Base-by-base conservation (phyloP, 768 basidiomycete species). In the Paxillus involutus region DNA sequence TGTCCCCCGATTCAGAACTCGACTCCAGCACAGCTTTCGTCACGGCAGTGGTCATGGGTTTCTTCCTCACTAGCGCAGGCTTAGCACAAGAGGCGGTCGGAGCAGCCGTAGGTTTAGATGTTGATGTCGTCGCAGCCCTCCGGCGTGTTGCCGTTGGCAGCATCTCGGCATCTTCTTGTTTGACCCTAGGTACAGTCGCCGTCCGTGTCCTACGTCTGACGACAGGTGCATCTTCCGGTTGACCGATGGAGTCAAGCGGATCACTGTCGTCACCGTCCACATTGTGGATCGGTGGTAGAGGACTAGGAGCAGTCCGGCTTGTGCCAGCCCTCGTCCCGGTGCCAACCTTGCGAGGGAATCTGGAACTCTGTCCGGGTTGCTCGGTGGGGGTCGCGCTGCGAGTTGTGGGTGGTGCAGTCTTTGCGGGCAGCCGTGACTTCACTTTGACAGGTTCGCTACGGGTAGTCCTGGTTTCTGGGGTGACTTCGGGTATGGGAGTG, bases 181-280 rank as follows among this genome's bases (percentile, higher is more conserved):
- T 57, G 29, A 57, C 53, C 39, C 9, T 40, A 29, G 52, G 37
- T 32, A 33, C 39, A 13, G 39, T 39, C 17, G 16, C 41, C 24
- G 33, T 47, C 53, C 45, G 30, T 24, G 53, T 55, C 10, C 52
- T 47, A 17, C 42, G 53, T 47, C 17, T 24, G 17, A 37, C 43
- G 17, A 42, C 39, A 2, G 44, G 39, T n/a, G 43, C 44, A 17
- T 57, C 56, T 9, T 40, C 39, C 7, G 53, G 45, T 29, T 47
- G 53, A 17, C 37, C 39, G 26, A 57, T 54, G 8, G 56, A 57
- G 32, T 57, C 56, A 1, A 57, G 53, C 1, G 56, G 56, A 26
- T 55, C 53, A 36, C 44, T 43, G 21, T 46, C 51, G 36, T 53
- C 52, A 33, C 13, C 52, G n/a, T 53, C 52, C 2, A 52, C 51